Evolutionary conservation across 176 grass and related monocot genomes (phyloP).

Genomic region (Eragrostis nindensis): DNA sequence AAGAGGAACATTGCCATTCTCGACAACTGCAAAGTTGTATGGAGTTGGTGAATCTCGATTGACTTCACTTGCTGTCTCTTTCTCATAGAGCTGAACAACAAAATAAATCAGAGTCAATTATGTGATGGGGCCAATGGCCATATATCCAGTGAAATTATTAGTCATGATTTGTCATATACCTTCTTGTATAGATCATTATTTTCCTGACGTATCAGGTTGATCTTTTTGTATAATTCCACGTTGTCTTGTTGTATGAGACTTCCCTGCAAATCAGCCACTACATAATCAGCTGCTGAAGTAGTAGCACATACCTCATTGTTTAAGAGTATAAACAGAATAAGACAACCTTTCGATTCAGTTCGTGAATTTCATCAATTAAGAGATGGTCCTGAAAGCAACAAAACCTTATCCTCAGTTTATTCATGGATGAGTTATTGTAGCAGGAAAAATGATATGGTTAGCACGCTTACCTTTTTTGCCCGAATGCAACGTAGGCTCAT

Average conservation of each 20-base stretch:
- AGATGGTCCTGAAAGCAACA: slow-evolving; percentile 67
- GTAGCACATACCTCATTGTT: not conserved
- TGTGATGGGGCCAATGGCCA: not conserved
- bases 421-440: slow-evolving; percentile 23
- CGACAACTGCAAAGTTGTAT: slow-evolving; percentile 57
- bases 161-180: slow-evolving; percentile 45
- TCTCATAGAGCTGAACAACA: slow-evolving; percentile 50
- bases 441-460: slow-evolving; percentile 6
- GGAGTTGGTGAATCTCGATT: slow-evolving; percentile 48
- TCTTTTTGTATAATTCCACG: slow-evolving; percentile 71
- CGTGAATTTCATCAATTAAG: slow-evolving; percentile 75
- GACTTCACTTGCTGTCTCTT: slow-evolving; percentile 46
- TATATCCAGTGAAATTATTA: slow-evolving; percentile 13
- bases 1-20: slow-evolving; percentile 49
- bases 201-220: slow-evolving; percentile 68
- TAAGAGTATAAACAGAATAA: not conserved
- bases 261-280: slow-evolving; percentile 59
- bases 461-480: slow-evolving; percentile 62
- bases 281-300: slow-evolving; percentile 32
- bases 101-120: slow-evolving; percentile 16
- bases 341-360: slow-evolving; percentile 73
- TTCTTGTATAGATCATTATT: slow-evolving; percentile 73
- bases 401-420: slow-evolving; percentile 28
- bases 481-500: slow-evolving; percentile 58
- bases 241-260: slow-evolving; percentile 77